Base-by-base conservation (phyloP, 2,329 filamentous ascomycete genomes). In the Biscogniauxia mediterranea region DNA sequence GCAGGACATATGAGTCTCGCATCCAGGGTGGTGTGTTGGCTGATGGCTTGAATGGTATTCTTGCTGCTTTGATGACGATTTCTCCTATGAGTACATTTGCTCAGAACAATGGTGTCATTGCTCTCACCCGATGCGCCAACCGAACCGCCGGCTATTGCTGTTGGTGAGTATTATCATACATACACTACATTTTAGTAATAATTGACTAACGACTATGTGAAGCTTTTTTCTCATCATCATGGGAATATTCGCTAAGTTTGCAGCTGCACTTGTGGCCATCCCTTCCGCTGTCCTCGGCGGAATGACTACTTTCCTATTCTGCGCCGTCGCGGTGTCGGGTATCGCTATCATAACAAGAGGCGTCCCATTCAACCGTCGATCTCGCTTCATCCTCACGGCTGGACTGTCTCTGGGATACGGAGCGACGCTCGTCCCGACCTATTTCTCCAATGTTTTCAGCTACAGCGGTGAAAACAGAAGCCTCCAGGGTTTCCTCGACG, bases 91-190 rank as follows among this genome's bases (percentile, higher is more conserved):
- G 86, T 1, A 89, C 88, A 0, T 93, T 93, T 68, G 91, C 91
- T 0, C 90, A 93, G 74, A 94, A 94, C 78, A 93, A 94, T 73
- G 91, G 91, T 42, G 90, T 94, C 56, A 93, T 95, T 63, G 89
- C 91, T 0, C 80, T 95, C 52, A 95, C 91, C 0, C 84, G 90
- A 17, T 94, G 91, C 73, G 91, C 91, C 0, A 94, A 92, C 74
- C 85, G 91, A 58, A 89, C 87, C 54, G 92, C 91, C 5, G 92
- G 92, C 4, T 93, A 92, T 73, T 89, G 88, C 55, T 90, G 88
- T 71, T 92, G 84, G 75, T 75, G 64, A 60, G 71, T 54, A n/a
- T 15, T 5, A 7, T 9, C 21, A 21, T 17, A 38, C 23, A 3
- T n/a, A 17, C 2, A 46, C 5, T n/a, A n/a, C 15, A n/a, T 5